These are phyloP conservation scores for Gentiana dahurica DNA, from an alignment of 257 asterid genomes.

Conservation along the genomic window DNA sequence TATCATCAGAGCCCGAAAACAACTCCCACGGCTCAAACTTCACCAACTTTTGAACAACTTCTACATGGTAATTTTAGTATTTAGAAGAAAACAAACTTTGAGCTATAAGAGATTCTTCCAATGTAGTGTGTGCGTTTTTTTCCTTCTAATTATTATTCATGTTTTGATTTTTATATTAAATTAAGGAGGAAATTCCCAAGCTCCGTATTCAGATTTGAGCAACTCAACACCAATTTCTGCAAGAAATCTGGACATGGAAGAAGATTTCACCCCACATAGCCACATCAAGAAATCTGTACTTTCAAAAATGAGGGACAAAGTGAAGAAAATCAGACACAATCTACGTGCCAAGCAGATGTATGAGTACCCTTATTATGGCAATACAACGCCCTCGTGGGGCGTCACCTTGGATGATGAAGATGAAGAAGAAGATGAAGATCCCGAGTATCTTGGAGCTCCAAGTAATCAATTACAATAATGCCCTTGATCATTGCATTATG, in stretches of 20 bases:
- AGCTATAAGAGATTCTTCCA: too few species aligned
- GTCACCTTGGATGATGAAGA: conserved; percentile 31
- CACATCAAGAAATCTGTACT: conserved; percentile 53
- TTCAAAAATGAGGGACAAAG: conserved; percentile 69
- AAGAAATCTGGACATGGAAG: conserved; percentile 40
- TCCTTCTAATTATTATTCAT: too few species aligned
- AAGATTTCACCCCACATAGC: conserved; percentile 19
- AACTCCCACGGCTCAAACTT: conserved; percentile 25
- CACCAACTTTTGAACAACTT: conserved; percentile 55
- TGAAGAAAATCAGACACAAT: conserved; percentile 52
- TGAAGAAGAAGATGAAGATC: conserved; percentile 41
- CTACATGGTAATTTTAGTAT: conserved; percentile 33
- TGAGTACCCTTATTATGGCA: conserved; percentile 13
- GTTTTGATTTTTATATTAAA: background rate
- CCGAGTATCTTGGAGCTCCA: conserved; percentile 97
- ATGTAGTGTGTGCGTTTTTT: too few species aligned
- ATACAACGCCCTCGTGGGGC: conserved; percentile 32
- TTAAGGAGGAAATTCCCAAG: conserved; percentile 1
- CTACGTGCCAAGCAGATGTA: conserved; percentile 50
- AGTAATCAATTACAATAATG: conserved; percentile 27
- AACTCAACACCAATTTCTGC: conserved; percentile 26
- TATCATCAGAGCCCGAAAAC: conserved; percentile 19
- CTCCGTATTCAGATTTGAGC: conserved; percentile 17
- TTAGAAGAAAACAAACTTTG: too few species aligned
- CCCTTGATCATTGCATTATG: background rate